Percentiles rank a stretch among this genome's conserved stretches.
phyloP scores from a whole-genome alignment of 495 filamentous ascomycete species.

The Xylaria cubensis region DNA sequence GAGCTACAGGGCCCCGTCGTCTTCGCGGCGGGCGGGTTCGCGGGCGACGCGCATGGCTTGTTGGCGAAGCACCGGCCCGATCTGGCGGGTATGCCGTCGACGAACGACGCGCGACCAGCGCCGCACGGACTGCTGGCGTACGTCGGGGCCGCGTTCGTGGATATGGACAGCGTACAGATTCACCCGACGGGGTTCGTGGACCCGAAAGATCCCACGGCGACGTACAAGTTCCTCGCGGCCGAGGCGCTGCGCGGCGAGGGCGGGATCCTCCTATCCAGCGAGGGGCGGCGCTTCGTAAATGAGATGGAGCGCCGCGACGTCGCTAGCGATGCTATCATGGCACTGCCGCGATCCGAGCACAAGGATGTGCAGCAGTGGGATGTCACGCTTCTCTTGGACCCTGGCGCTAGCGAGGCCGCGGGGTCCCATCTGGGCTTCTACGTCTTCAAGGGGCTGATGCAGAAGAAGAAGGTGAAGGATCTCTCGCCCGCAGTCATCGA shows the following conservation, averaged over 20 bases:
- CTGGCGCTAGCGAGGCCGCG: conserved; percentile 57
- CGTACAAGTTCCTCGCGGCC: conserved; percentile 66
- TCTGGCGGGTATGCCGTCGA: conserved; percentile 62
- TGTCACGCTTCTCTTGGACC: conserved; percentile 61
- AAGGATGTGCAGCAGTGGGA: conserved; percentile 55
- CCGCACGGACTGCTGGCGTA: conserved; percentile 54
- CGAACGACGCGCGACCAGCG: conserved; percentile 62
- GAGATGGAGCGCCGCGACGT: conserved; percentile 62
- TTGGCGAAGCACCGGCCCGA: conserved; percentile 62
- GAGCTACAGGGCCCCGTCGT: conserved; percentile 59
- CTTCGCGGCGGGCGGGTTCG: conserved; percentile 65
- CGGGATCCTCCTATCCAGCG: conserved; percentile 54
- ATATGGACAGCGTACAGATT: conserved; percentile 65
- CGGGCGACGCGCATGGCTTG: conserved; percentile 61
- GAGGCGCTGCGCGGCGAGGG: conserved; percentile 66
- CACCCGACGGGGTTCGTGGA: conserved; percentile 78
- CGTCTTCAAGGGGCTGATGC: conserved; percentile 61
- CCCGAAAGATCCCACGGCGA: conserved; percentile 50
- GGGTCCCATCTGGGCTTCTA: conserved; percentile 65
- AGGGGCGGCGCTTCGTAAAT: conserved; percentile 61
- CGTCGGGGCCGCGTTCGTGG: conserved; percentile 58
- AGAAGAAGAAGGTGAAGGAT: conserved; percentile 58
- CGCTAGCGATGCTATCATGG: conserved; percentile 57
- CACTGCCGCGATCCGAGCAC: conserved; percentile 34
- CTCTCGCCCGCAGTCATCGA: conserved; percentile 47